Base-by-base conservation (phyloP, 2,329 filamentous ascomycete species). In the Tolypocladium endophyticum region DNA sequence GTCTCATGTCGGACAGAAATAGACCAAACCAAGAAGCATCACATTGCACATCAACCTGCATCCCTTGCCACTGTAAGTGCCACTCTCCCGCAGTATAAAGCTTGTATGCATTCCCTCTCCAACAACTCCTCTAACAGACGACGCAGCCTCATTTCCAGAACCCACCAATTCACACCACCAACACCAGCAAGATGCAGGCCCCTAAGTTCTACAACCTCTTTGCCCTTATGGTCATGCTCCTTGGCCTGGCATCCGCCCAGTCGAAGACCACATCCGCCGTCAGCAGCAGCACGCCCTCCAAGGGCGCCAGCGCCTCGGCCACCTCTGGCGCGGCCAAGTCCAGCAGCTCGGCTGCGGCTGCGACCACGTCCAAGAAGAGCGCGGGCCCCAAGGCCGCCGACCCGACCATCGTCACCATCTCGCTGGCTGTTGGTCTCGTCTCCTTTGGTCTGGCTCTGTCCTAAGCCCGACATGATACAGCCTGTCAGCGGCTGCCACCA, bases 201-300 rank as follows among this genome's bases (percentile, higher is more conserved):
- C 57, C 57, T 47, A 58, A 58, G 57, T 39, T 58, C 43, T 41
- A 53, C 45, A 53, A 53, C 57, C 47, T 58, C 33, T 18, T 58
- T 5, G 57, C 57, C 57, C 30, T 58, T 16, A 33, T 54, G 45
- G 45, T 43, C 57, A 53, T 58, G 57, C 50, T 58, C 33, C 57
- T 58, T 5, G 57, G 45, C 35, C 23, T 58, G 25, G 47, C 45
- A 1, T 43, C 50, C 23, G 57, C 57, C 28, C 28, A 52, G 3
- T 16, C 36, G 18, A 25, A 38, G 41, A 36, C 33, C 20, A 8
- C 43, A 43, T 38, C 30, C 35, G 12, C 23, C 23, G 2, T 41
- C 14, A 52, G 45, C 41, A 36, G 5, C 56, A 41, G 33, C 57
- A 3, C 30, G 7, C 1, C 47, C 47, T n/a, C 16, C 28, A 33